phyloP scores from a whole-genome alignment of 371 early-diverging fungal species.

The Mortierella sp. region DNA sequence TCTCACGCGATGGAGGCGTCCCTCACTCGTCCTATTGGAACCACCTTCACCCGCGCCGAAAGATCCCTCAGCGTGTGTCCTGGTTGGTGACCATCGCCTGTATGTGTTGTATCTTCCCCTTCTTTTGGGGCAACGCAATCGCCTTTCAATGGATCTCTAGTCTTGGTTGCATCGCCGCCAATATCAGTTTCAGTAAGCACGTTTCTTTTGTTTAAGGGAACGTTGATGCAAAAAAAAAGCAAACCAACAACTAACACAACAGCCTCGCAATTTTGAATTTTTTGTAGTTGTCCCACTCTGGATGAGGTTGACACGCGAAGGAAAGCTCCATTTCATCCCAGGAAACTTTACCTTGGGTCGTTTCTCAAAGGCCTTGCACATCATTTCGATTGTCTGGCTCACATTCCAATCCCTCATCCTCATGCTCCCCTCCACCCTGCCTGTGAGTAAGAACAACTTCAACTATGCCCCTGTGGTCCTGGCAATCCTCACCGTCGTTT shows the following conservation, averaged over 20 bases:
- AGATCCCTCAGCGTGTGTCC: constrained; percentile 44
- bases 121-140: constrained; percentile 45
- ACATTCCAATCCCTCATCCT: constrained; percentile 25
- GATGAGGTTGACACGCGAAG: constrained; percentile 48
- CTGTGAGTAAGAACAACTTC: constrained; percentile 40
- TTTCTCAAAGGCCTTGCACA: constrained; percentile 25
- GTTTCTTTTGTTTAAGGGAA: background rate
- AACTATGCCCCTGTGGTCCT: constrained; percentile 44
- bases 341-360: constrained; percentile 41
- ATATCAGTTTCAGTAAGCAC: constrained; percentile 34
- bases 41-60: constrained; percentile 42
- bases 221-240: background rate
- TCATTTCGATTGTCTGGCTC: constrained; percentile 40
- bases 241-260: background rate
- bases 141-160: constrained; percentile 53
- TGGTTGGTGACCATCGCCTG: constrained; percentile 45
- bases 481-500: constrained; percentile 9
- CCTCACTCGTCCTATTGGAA: constrained; percentile 49
- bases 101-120: constrained; percentile 47
- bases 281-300: constrained; percentile 34
- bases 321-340: constrained; percentile 32
- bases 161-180: constrained; percentile 44
- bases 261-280: background rate
- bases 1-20: constrained; percentile 48
- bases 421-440: constrained; percentile 34